Evolutionary conservation across 352 stramenopile genomes (phyloP), one percentile per base, ranked within the genome.

Genomic region (Phytophthora foliorum): DNA sequence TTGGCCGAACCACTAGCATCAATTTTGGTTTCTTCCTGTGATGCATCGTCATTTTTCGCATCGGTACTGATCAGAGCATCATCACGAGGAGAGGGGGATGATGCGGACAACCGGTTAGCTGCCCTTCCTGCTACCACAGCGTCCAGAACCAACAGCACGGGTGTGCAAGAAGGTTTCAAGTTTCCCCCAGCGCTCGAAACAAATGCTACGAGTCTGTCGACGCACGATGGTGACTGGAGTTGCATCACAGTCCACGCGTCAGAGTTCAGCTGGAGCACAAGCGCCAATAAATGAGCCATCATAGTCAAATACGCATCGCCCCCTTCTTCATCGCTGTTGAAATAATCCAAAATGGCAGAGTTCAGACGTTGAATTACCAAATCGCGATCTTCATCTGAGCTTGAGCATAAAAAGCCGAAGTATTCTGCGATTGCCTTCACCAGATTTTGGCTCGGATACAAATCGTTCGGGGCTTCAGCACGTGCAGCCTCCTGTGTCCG

Each of bases 371-470:
- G 57, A 53, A 93, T 59, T 1, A 94, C 82, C 17, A 78, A 63
- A 22, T 82, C 67, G 17, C 81, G 75, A 38, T 96, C 88, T 29
- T 77, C 81, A 41, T 88, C 65, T 17, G 87, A 88, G 19, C 74
- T 80, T 1, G 70, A 81, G 45, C 76, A 86, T 42, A 94, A 49
- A 13, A 88, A 75, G 25, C 72, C 77, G 16, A 96, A 82, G 57
- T 93, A 88, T 38, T 95, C 79, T 19, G 89, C 84, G 21, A 96
- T 73, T 13, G 70, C 59, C 25, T 83, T 82, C 6, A 90, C 82
- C 22, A 95, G 72, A 14, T 77, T 64, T 51, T 91, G 78, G 13
- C 81, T 67, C 2, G 72, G 68, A 51, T 82, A 84, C 44, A 74
- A 55, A 32, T 53, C 62, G 25, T 29, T 57, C 14, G n/a, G 16